phyloP scores from a whole-genome alignment of 306 rosid species.

The Ormosia emarginata region DNA sequence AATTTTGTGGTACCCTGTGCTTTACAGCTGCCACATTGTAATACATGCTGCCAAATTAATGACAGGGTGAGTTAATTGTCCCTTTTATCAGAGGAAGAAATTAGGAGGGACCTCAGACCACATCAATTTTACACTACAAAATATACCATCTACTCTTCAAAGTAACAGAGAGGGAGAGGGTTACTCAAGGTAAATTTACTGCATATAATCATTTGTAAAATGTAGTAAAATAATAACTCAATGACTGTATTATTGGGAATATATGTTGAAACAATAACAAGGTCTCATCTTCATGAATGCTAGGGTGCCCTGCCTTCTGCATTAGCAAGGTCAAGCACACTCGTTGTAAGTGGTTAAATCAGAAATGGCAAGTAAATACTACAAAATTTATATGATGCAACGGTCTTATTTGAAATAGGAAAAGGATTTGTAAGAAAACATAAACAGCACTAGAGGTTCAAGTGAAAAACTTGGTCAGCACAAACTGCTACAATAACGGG shows the following conservation, averaged over 20 bases:
- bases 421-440: conserved; percentile 13
- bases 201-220: not conserved
- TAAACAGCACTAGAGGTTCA: conserved; percentile 34
- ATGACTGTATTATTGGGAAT: not conserved
- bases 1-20: not conserved
- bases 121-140: not conserved
- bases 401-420: conserved; percentile 17
- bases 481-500: conserved; percentile 54
- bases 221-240: not conserved
- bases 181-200: not conserved
- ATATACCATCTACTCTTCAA: not conserved
- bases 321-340: not conserved
- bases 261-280: not conserved
- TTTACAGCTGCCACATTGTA: not conserved
- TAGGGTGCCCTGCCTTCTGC: not conserved
- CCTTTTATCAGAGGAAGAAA: not conserved
- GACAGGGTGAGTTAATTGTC: no score
- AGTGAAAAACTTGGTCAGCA: conserved; percentile 32
- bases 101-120: not conserved
- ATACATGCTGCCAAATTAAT: no score
- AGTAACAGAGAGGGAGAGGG: not conserved
- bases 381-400: not conserved
- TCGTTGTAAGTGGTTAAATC: not conserved
- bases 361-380: not conserved
- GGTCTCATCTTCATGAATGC: not conserved